Evolutionary conservation across 2,329 filamentous ascomycete genomes (phyloP).

Genomic region (Lachnellula suecica): DNA sequence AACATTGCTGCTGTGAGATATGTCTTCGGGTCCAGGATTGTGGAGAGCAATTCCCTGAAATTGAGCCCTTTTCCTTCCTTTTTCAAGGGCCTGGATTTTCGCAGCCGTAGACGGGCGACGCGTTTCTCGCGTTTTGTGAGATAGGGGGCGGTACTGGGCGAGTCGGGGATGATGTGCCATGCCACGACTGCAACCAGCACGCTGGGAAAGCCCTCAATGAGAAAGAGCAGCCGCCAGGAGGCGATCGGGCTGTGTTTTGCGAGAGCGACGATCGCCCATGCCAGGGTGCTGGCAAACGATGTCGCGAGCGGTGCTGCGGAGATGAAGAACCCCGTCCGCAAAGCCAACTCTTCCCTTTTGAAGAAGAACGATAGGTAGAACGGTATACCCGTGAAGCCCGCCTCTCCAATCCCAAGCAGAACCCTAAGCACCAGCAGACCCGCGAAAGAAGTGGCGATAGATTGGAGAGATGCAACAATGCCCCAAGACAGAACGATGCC

Average conservation of each 20-base stretch:
- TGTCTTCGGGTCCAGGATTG: constrained; percentile 64
- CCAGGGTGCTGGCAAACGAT: constrained; percentile 76
- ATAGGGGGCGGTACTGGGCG: constrained; percentile 64
- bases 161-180: constrained; percentile 75
- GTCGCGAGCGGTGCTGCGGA: constrained; percentile 82
- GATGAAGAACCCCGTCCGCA: constrained; percentile 83
- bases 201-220: constrained; percentile 83
- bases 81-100: constrained; percentile 26
- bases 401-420: constrained; percentile 62
- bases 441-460: constrained; percentile 61
- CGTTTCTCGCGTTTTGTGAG: constrained; percentile 63
- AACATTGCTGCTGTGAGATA: constrained; percentile 82
- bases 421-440: constrained; percentile 54
- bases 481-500: constrained; percentile 77
- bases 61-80: constrained; percentile 42
- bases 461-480: constrained; percentile 72
- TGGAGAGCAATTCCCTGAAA: constrained; percentile 55
- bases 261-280: constrained; percentile 73
- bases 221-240: constrained; percentile 81
- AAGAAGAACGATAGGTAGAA: constrained; percentile 67
- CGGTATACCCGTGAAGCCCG: constrained; percentile 63
- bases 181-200: constrained; percentile 72
- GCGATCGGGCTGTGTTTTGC: constrained; percentile 67
- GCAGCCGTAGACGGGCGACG: constrained; percentile 69
- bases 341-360: constrained; percentile 71